Evolutionary conservation across 2,329 filamentous ascomycete species (phyloP), one percentile per base, ranked within the genome.

Genomic region (Magnaporthales sp.): DNA sequence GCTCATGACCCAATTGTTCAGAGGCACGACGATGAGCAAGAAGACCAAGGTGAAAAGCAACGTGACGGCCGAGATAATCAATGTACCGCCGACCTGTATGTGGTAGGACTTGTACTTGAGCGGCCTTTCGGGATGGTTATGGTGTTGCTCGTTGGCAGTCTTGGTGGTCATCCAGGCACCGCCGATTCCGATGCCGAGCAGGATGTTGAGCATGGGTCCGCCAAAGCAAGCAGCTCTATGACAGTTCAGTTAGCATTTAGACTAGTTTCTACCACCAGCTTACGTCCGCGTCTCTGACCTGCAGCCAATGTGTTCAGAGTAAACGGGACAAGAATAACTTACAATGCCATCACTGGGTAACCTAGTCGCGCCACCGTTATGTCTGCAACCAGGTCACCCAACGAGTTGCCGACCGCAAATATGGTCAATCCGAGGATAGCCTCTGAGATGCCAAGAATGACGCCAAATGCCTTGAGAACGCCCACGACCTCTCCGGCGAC

Each of bases 131-230:
- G 91, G 91, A 72, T 94, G 88, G 70, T 89, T 89, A 30, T 80
- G 77, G 68, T 91, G 87, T 65, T 82, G 82, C 69, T 86, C 82
- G 71, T 90, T 86, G 22, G 90, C 90, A 32, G 86, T 84, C 66
- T 84, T 84, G 19, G 96, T 83, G 67, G 91, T 93, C 85, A 97
- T 95, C 75, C 93, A 96, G 54, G 92, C 85, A 19, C 95, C 95
- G 29, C 91, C 91, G 4, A 98, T 82, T n/a, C 95, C 95, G 65
- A 99, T 93, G 0, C 95, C 95, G 4, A 99, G 85, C 0, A 99
- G 80, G 69, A 99, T 99, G 73, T 99, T 99, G 56, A 99, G 85
- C 92, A 99, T 94, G 0, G 95, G 95, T 0, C 95, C 96, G n/a
- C 95, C 95, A 75, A 99, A 97, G 75, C 95, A 99, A 4, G 95